Evolutionary conservation across 441 rosid species (phyloP).

Genomic region (Mallotus repandus): DNA sequence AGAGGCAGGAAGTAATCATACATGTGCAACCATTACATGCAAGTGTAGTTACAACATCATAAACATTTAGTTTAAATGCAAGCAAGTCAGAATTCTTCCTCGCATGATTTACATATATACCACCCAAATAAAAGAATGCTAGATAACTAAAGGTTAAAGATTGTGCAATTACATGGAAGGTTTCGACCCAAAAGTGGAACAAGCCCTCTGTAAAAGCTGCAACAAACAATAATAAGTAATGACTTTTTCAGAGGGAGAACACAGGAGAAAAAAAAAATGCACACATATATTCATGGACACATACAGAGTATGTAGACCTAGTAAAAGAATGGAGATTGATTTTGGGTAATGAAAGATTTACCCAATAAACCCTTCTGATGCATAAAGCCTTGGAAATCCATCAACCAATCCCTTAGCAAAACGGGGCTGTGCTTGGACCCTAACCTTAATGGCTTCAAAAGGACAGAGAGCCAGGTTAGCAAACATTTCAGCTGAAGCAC

Average conservation of each 20-base stretch:
- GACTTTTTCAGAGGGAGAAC: neutral
- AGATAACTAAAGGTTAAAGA: conserved; percentile 13
- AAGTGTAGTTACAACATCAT: neutral
- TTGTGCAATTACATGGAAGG: conserved; percentile 62
- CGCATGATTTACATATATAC: neutral
- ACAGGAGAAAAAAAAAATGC: neutral
- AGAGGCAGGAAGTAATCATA: neutral
- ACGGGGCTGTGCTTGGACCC: conserved; percentile 64
- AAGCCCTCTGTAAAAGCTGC: conserved; percentile 66
- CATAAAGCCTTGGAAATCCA: conserved; percentile 65
- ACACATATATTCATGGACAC: too few species aligned
- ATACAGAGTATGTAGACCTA: too few species aligned
- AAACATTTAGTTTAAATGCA: neutral
- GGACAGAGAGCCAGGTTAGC: conserved; percentile 72
- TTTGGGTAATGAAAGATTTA: conserved; percentile 16
- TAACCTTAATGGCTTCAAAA: conserved; percentile 74
- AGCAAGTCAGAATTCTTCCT: neutral
- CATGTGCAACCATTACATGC: neutral
- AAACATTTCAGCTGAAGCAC: conserved; percentile 79
- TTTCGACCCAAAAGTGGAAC: conserved; percentile 65
- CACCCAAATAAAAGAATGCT: neutral
- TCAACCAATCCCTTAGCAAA: conserved; percentile 74
- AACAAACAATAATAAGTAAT: conserved; percentile 21
- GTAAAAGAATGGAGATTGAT: neutral
- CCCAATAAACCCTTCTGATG: conserved; percentile 70